Base-by-base conservation (phyloP, 2,329 filamentous ascomycete genomes). In the Paraconiothyrium brasiliense region DNA sequence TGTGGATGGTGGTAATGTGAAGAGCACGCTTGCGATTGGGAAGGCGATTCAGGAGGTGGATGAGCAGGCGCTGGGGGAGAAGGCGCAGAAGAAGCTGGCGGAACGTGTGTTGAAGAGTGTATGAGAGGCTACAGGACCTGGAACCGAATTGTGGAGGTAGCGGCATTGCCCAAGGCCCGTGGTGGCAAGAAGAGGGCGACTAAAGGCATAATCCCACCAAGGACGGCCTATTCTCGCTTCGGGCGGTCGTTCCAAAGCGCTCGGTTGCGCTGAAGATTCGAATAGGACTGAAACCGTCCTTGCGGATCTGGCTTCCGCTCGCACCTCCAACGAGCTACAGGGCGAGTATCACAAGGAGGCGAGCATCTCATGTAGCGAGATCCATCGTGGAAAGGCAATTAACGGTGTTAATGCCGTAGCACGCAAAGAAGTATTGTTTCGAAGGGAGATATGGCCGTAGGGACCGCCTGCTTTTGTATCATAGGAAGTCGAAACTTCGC, bases 31-130 rank as follows among this genome's bases (percentile, higher is more conserved):
- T 64, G 86, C 88, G 0, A 91, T 98, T 59, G 94, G 94, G 1
- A 88, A 87, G 68, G 92, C 92, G 47, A 82, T 99, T 51, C 85
- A 86, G 71, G 87, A 92, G 75, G 90, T 90, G n/a, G 94, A 98
- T 76, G 86, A 90, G 72, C 85, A 85, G 57, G 82, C 81, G 2
- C 79, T 93, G 65, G 85, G 82, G 3, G 81, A 89, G 35, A 88
- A 90, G 52, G 86, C 85, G 63, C 92, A 94, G 81, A 88, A 84
- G 80, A 91, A 89, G 75, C 74, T 92, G 61, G 91, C 91, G 16
- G 88, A 85, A 73, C 89, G 84, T 77, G 77, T 91, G 66, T 78
- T 91, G 76, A 91, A 85, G 79, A 85, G 86, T 60, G 74, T 85
- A 73, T 76, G 71, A 74, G 46, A 41, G 20, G 10, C 43, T 20